These are phyloP conservation scores for Laburnicola sp. DNA, from an alignment of 2,329 filamentous ascomycete genomes.

Conservation along the genomic window DNA sequence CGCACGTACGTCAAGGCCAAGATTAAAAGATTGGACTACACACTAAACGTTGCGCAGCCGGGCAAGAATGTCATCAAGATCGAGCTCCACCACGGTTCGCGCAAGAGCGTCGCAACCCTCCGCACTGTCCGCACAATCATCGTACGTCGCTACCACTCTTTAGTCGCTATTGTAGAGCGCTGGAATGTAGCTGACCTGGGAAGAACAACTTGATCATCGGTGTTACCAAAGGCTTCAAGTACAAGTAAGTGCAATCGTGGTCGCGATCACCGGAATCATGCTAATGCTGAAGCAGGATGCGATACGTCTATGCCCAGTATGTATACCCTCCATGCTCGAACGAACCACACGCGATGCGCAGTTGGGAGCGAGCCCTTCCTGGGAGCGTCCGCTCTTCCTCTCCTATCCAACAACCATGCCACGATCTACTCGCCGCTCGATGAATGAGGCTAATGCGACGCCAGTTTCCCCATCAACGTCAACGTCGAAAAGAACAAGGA, in stretches of 20 bases:
- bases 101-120: constrained; percentile 97
- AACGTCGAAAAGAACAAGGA: constrained; percentile 96
- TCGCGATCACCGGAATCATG: not conserved
- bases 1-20: constrained; percentile 52
- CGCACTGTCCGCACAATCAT: constrained; percentile 97
- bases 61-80: constrained; percentile 88
- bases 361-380: too few species aligned
- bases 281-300: constrained; percentile 64
- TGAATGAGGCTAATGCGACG: constrained; percentile 15
- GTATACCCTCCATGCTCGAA: constrained; percentile 13
- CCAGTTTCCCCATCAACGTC: constrained; percentile 98
- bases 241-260: constrained; percentile 63
- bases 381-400: too few species aligned
- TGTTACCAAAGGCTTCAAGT: constrained; percentile 99
- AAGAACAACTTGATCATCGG: constrained; percentile 93
- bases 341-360: not conserved
- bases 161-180: not conserved
- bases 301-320: constrained; percentile 95
- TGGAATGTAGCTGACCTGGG: constrained; percentile 25
- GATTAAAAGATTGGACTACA: constrained; percentile 1
- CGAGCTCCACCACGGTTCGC: constrained; percentile 96
- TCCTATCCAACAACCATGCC: too few species aligned
- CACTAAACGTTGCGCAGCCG: constrained; percentile 51
- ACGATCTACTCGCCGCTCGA: not conserved
- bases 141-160: constrained; percentile 41